Evolutionary conservation across 139 green algal genomes (phyloP), one percentile per base, ranked within the genome.

Genomic region (Chlorella vulgaris): DNA sequence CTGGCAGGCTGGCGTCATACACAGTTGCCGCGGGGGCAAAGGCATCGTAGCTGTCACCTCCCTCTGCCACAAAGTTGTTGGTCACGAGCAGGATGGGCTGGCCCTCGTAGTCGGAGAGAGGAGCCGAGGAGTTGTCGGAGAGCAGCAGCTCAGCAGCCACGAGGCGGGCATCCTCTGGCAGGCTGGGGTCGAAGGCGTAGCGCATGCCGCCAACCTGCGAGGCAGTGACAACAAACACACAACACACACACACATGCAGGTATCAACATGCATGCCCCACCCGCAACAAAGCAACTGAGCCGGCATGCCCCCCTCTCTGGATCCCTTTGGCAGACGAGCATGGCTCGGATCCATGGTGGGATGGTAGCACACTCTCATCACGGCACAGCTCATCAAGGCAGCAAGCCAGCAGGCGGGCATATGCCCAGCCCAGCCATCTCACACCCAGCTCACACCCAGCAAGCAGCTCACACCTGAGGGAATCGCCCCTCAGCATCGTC

Each of bases 161-260:
- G 15, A 80, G 74, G 24, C 74, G 74, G 4, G 55, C 29, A 55
- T 71, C 39, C 2, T 5, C 74, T 4, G 55, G 55, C 0, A 50
- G 58, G n/a, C 3, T 24, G 58, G 74, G 74, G 58, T 80, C 40
- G 24, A 80, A 80, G 5, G 58, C 29, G 4, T 61, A 55, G 15
- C 74, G 74, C 74, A 80, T 31, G 38, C 39, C 39, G 38, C 38
- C 74, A 4, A 80, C 74, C 74, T 80, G 74, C 51, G 51, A 5
- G 13, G 1, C 5, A 29, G 39, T 10, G 40, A n/a, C n/a, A n/a
- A n/a, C n/a, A 5, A 15, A 36, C 33, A 31, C 60, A 67, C 3
- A 2, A n/a, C 8, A n/a, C 60, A 6, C 10, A 38, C n/a, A n/a
- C n/a, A n/a, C n/a, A n/a, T n/a, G n/a, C n/a, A n/a, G n/a, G n/a